These are phyloP conservation scores for Rhizodiscina lignyota DNA, from an alignment of 495 filamentous ascomycete species.

Conservation along the genomic window DNA sequence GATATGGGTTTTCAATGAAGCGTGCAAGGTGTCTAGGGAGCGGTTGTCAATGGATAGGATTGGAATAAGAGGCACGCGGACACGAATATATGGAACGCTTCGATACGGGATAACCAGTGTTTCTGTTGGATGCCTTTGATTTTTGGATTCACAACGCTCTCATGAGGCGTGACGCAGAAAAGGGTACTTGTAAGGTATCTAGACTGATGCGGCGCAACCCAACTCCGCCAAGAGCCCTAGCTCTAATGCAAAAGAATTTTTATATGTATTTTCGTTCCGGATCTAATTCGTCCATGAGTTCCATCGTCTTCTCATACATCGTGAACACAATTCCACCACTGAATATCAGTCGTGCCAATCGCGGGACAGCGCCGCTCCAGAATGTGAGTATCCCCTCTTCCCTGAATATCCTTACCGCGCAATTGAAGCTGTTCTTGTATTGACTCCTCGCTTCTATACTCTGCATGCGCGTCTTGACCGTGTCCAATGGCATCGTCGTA, in stretches of 20 bases:
- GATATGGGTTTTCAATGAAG: too few species aligned
- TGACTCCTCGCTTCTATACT: constrained; percentile 68
- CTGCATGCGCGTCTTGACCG: constrained; percentile 96
- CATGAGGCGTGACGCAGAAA: too few species aligned
- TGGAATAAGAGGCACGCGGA: background rate
- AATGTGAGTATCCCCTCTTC: constrained; percentile 83
- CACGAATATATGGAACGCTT: background rate
- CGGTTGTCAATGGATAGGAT: background rate
- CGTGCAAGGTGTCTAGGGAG: too few species aligned
- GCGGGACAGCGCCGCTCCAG: constrained; percentile 83
- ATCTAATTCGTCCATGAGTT: constrained; percentile 63
- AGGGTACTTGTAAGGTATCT: too few species aligned
- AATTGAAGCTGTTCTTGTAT: constrained; percentile 82
- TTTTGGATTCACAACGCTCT: too few species aligned
- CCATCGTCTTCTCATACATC: constrained; percentile 98
- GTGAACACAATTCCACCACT: constrained; percentile 97
- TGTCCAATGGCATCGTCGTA: constrained; percentile 79
- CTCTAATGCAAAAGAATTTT: too few species aligned
- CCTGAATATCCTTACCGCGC: constrained; percentile 66
- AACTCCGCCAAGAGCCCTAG: too few species aligned
- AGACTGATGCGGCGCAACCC: too few species aligned
- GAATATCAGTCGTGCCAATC: constrained; percentile 62
- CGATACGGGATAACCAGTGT: too few species aligned
- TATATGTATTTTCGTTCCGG: constrained; percentile 75
- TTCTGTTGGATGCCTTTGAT: too few species aligned